These are phyloP conservation scores for Cokeromyces recurvatus DNA, from an alignment of 371 early-diverging fungal genomes.

Conservation along the genomic window DNA sequence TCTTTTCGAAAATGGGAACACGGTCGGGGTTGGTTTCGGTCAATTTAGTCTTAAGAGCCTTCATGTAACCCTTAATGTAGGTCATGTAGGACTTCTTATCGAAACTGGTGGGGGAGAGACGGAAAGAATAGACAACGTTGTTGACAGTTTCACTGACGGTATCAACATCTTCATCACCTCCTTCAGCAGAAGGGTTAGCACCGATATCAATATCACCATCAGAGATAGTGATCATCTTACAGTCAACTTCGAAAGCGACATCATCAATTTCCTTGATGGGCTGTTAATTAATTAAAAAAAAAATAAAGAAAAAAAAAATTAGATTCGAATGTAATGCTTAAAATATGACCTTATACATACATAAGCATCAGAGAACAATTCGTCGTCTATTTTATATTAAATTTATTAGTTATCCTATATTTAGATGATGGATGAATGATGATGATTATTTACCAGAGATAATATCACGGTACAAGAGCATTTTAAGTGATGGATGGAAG, in stretches of 20 bases:
- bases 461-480: slow-evolving; percentile 48
- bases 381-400: slow-evolving; percentile 60
- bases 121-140: slow-evolving; percentile 84
- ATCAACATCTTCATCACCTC: slow-evolving; percentile 66
- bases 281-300: slow-evolving; percentile 17
- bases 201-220: slow-evolving; percentile 85
- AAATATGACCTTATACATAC: slow-evolving; percentile 18
- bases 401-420: not conserved
- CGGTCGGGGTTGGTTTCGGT: slow-evolving; percentile 64
- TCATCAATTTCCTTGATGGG: slow-evolving; percentile 66
- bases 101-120: slow-evolving; percentile 72
- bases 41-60: slow-evolving; percentile 67
- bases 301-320: not conserved
- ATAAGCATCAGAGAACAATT: slow-evolving; percentile 90
- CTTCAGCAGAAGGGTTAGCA: slow-evolving; percentile 94
- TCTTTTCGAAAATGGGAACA: slow-evolving; percentile 65
- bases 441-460: slow-evolving; percentile 39
- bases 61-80: slow-evolving; percentile 94
- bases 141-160: slow-evolving; percentile 62
- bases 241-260: slow-evolving; percentile 77
- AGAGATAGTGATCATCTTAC: slow-evolving; percentile 61
- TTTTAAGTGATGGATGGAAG: slow-evolving; percentile 40
- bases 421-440: not conserved
- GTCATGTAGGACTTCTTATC: slow-evolving; percentile 90
- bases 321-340: not conserved